These are phyloP conservation scores for Luffa aegyptiaca DNA, from an alignment of 306 rosid species.

Conservation along the genomic window DNA sequence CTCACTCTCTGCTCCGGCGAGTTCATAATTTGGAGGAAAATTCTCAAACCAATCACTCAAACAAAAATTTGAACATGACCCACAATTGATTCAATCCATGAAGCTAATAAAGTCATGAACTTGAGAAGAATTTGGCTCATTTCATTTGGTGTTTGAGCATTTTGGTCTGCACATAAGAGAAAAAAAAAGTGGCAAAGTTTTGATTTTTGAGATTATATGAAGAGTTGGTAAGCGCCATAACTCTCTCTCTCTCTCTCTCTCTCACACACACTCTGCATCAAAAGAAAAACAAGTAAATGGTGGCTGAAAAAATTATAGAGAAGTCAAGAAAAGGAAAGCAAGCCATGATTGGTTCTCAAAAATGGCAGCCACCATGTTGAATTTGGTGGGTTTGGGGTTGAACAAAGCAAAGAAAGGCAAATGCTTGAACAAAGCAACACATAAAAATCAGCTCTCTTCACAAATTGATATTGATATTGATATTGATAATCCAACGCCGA, in stretches of 20 bases:
- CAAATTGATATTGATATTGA: slow-evolving; percentile 25
- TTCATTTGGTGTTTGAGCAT: not conserved
- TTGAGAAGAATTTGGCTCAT: not conserved
- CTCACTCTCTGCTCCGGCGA: not conserved
- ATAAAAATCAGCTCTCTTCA: not conserved
- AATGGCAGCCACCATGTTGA: not conserved
- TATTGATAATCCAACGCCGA: slow-evolving; percentile 26
- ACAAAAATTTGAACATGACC: not conserved
- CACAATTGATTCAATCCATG: not conserved
- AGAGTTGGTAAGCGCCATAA: not conserved
- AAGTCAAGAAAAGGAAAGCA: slow-evolving; percentile 15
- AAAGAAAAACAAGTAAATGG: not conserved
- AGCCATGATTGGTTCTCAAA: slow-evolving; percentile 25
- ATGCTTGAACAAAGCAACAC: not conserved
- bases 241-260: not conserved
- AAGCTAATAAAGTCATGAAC: not conserved
- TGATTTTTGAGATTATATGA: not conserved
- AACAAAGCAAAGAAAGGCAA: not conserved
- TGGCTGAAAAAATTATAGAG: not conserved
- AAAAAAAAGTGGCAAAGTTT: not conserved
- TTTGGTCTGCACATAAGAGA: not conserved
- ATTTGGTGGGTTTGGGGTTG: not conserved
- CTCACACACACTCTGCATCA: not conserved
- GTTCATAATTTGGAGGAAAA: not conserved
- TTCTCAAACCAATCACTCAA: not conserved